phyloP scores from a whole-genome alignment of 495 filamentous ascomycete species.

The Chaetomium tenue region DNA sequence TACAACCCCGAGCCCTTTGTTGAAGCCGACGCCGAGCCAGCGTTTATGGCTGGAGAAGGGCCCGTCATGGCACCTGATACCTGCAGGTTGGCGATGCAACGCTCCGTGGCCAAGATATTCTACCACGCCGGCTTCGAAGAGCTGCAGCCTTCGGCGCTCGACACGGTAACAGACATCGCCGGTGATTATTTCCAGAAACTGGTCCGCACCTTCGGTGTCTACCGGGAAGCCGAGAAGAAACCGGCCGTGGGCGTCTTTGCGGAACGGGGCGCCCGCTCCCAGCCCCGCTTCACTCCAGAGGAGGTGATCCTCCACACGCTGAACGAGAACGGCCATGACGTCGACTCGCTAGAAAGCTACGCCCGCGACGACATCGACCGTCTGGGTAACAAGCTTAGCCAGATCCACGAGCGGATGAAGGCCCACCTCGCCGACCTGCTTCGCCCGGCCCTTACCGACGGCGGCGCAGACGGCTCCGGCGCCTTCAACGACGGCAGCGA shows the following conservation, averaged over 20 bases:
- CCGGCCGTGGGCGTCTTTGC: constrained; percentile 44
- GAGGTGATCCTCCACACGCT: constrained; percentile 86
- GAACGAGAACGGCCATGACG: constrained; percentile 72
- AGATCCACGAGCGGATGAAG: constrained; percentile 90
- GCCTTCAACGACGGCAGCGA: constrained; percentile 96
- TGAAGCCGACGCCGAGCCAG: constrained; percentile 78
- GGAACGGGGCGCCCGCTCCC: constrained; percentile 50
- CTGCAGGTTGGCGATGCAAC: constrained; percentile 78
- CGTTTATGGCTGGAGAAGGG: constrained; percentile 83
- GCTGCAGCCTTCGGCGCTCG: constrained; percentile 89
- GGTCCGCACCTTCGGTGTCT: constrained; percentile 71
- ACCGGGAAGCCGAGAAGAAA: constrained; percentile 74
- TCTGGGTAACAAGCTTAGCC: constrained; percentile 74
- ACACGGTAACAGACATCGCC: constrained; percentile 85
- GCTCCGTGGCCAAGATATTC: constrained; percentile 89
- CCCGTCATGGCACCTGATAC: constrained; percentile 78
- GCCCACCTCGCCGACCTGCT: constrained; percentile 84
- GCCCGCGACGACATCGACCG: constrained; percentile 92
- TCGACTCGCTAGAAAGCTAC: constrained; percentile 81
- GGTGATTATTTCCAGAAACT: constrained; percentile 87
- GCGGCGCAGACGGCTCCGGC: constrained; percentile 76
- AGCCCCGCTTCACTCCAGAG: constrained; percentile 70
- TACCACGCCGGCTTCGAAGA: constrained; percentile 98
- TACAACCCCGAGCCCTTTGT: constrained; percentile 89
- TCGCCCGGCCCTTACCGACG: constrained; percentile 77